Conservation (phyloP, 495 filamentous ascomycete species). For the Aspergillus cristatus region DNA sequence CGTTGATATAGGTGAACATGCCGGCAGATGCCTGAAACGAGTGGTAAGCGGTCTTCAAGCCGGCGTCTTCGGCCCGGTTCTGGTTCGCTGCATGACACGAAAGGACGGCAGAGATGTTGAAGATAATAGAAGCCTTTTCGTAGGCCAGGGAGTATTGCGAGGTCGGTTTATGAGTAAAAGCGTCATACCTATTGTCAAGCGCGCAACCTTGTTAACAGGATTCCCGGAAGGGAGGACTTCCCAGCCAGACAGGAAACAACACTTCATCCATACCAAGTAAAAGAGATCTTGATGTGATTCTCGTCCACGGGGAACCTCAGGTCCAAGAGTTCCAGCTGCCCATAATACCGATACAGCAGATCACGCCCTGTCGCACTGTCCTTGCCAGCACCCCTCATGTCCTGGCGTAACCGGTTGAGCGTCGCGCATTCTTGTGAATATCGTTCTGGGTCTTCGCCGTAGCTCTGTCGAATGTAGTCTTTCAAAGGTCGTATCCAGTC, state of each 20-base stretch:
- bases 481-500: slow-evolving; percentile 96
- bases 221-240: no score
- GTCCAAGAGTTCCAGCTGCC: slow-evolving; percentile 89
- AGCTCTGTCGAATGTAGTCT: slow-evolving; percentile 83
- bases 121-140: slow-evolving; percentile 98
- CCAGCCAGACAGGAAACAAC: no score
- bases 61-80: slow-evolving; percentile 80
- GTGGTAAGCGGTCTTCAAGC: slow-evolving; percentile 93
- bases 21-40: slow-evolving; percentile 96
- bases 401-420: slow-evolving; percentile 93
- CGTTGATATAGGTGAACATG: slow-evolving; percentile 99
- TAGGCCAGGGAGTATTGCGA: slow-evolving; percentile 94
- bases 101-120: slow-evolving; percentile 96
- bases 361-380: slow-evolving; percentile 93
- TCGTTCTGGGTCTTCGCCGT: slow-evolving; percentile 92
- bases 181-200: slow-evolving; percentile 71
- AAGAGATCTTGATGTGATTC: slow-evolving; percentile 96
- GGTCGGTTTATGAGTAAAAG: slow-evolving; percentile 93
- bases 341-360: slow-evolving; percentile 93
- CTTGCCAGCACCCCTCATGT: slow-evolving; percentile 96
- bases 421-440: slow-evolving; percentile 92
- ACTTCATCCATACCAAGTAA: slow-evolving; percentile 67
- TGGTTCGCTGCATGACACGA: slow-evolving; percentile 94
- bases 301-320: slow-evolving; percentile 95
- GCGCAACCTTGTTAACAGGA: slow-evolving; percentile 4